Percentiles rank a stretch among this genome's conserved stretches.
These are phyloP conservation scores for Fistulinella staudtii DNA, from an alignment of 1,284 basidiomycete genomes.

Conservation along the genomic window DNA sequence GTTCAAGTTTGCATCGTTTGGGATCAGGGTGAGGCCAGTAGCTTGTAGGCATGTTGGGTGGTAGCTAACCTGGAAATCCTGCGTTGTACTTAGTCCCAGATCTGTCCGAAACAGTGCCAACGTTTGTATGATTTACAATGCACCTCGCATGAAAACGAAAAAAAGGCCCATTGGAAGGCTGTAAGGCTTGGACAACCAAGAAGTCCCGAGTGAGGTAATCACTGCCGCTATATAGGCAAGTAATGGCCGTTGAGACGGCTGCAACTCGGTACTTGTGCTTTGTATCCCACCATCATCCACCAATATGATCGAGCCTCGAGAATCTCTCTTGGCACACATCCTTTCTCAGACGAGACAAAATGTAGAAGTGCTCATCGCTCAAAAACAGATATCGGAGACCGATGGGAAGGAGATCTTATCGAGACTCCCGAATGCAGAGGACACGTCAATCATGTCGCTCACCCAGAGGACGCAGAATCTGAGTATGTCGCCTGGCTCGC, in stretches of 20 bases:
- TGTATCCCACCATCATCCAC: no score
- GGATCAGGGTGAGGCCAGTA: no score
- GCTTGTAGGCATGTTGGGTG: no score
- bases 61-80: no score
- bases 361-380: constrained; percentile 57
- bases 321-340: constrained; percentile 39
- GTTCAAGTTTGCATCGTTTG: no score
- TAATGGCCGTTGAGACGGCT: neutral
- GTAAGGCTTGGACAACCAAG: no score
- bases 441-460: constrained; percentile 20
- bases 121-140: no score
- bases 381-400: constrained; percentile 52
- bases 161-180: no score
- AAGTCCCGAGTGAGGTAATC: constrained; percentile 1
- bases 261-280: neutral
- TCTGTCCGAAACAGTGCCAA: no score
- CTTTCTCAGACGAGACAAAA: constrained; percentile 65
- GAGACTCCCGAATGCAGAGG: constrained; percentile 40
- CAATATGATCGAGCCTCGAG: constrained; percentile 23
- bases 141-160: no score
- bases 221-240: neutral
- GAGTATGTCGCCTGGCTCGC: constrained; percentile 21
- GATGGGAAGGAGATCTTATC: constrained; percentile 54
- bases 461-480: constrained; percentile 24
- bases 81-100: no score